A percentile compares a stretch with the other conserved stretches of the same genome.
Conservation (phyloP, 805 yeast species). For the Wickerhamiella sergipiensis region DNA sequence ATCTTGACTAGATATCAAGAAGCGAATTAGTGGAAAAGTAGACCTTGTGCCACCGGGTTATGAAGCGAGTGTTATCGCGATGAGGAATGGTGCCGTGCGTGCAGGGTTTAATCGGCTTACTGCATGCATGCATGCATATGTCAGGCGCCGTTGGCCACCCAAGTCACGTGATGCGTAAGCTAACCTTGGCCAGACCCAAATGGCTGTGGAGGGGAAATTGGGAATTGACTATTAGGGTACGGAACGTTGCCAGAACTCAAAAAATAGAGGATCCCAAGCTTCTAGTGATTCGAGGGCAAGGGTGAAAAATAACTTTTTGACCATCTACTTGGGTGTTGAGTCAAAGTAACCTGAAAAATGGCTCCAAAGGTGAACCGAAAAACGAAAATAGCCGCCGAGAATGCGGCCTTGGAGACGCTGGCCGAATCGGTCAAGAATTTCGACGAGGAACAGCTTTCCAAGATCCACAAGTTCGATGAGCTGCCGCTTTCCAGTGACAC, state of each 20-base stretch:
- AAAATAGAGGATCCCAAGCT: not conserved
- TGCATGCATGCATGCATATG: not conserved
- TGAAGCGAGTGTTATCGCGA: not conserved
- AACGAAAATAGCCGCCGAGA: constrained; percentile 15
- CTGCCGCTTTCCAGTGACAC: constrained; percentile 62
- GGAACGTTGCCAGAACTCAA: too few species aligned
- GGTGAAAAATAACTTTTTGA: not conserved
- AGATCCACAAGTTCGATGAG: constrained; percentile 47
- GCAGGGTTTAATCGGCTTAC: not conserved
- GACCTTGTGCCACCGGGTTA: not conserved
- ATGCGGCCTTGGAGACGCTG: constrained; percentile 29
- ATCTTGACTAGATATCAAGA: not conserved
- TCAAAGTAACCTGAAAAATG: not conserved
- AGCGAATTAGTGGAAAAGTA: not conserved
- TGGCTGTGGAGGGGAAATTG: not conserved
- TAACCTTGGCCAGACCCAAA: not conserved
- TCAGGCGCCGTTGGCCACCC: not conserved
- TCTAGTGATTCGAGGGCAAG: not conserved
- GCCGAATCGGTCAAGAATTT: constrained; percentile 39
- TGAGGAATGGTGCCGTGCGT: not conserved
- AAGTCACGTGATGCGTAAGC: not conserved
- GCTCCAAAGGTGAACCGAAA: constrained; percentile 1
- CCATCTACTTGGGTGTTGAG: not conserved
- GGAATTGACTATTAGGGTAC: not conserved
- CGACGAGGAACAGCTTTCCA: constrained; percentile 22